Evolutionary conservation across 106 monocot species (phyloP), one percentile per base, ranked within the genome.

Genomic region (Acanthochlamys bracteata): DNA sequence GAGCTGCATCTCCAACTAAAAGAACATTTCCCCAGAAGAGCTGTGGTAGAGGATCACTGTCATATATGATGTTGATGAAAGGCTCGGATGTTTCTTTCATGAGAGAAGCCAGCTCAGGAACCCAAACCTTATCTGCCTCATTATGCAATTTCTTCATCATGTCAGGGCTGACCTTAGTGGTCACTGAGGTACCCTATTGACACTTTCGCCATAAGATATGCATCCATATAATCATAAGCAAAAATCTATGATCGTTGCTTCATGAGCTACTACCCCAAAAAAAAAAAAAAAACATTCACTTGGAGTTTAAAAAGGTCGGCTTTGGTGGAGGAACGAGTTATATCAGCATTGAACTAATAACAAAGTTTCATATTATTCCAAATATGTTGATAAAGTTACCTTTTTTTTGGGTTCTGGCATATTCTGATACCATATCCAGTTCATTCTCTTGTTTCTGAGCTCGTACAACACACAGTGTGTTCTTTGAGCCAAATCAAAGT

Each of bases 371-470:
- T 49, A 4, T 9, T 49, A 12, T 17, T 49, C 4, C 49, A 49
- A 49, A 4, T 1, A 4, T 49, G 17, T 49, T 49, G 49, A 10
- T 49, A 2, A 49, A 49, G 12, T 49, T 33, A 86, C 93, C 93
- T 74, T 74, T 7, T 70, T 33, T 64, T 81, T 63, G 14, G 85
- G 89, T 65, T 93, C 93, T 7, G 83, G 79, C 61, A 69, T 71
- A 59, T 83, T 86, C 61, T 86, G 55, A 57, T 89, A 93, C 93
- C 93, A 89, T 59, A 93, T 63, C 89, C 93, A 93, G 63, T 93
- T 89, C 45, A 93, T 70, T 69, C 81, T 78, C 42, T 79, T 81
- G 40, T 67, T 52, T 60, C 71, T 76, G 52, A 93, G 76, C 66
- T 93, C 89, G 58, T 89, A 93, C 57, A 93, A 74, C 39, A 93